Evolutionary conservation across 2,329 filamentous ascomycete genomes (phyloP).

Genomic region (Fusarium redolens): DNA sequence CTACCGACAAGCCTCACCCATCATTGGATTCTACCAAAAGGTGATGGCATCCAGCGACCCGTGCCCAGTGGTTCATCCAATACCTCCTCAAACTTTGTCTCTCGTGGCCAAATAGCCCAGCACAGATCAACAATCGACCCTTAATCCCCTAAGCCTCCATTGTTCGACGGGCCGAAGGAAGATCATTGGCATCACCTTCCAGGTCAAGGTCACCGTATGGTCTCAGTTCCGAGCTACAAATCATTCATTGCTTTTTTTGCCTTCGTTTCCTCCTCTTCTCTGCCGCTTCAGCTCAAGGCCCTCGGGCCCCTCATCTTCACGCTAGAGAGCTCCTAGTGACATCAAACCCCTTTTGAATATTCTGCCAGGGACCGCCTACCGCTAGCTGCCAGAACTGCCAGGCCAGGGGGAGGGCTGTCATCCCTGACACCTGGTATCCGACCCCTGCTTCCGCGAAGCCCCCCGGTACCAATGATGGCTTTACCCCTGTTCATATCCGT

Average conservation of each 20-base stretch:
- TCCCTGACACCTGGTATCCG: constrained; percentile 21
- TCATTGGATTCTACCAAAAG: constrained; percentile 18
- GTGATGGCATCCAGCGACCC: constrained; percentile 9
- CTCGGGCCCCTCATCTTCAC: constrained; percentile 26
- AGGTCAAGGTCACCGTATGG: background rate
- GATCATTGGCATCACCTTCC: constrained; percentile 5
- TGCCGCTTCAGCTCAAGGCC: constrained; percentile 7
- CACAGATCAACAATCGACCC: constrained; percentile 11
- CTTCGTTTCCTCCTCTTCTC: constrained; percentile 5
- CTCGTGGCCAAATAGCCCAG: constrained; percentile 8
- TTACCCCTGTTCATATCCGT: constrained; percentile 31
- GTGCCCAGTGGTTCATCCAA: constrained; percentile 16
- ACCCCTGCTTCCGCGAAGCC: constrained; percentile 34
- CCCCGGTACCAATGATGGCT: constrained; percentile 28
- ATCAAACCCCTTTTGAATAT: constrained; percentile 32
- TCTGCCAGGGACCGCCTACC: constrained; percentile 26
- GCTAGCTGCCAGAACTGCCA: constrained; percentile 32
- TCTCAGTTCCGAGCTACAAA: background rate
- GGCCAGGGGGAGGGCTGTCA: constrained; percentile 11
- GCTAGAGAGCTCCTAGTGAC: constrained; percentile 34
- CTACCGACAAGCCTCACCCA: constrained; percentile 1
- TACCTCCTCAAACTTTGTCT: background rate
- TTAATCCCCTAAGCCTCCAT: background rate
- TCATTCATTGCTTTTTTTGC: background rate
- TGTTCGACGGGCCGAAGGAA: constrained; percentile 10